A percentile compares a stretch with the other conserved stretches of the same genome.
phyloP scores from a whole-genome alignment of 495 filamentous ascomycete genomes.

The Penicillium subrubescens region DNA sequence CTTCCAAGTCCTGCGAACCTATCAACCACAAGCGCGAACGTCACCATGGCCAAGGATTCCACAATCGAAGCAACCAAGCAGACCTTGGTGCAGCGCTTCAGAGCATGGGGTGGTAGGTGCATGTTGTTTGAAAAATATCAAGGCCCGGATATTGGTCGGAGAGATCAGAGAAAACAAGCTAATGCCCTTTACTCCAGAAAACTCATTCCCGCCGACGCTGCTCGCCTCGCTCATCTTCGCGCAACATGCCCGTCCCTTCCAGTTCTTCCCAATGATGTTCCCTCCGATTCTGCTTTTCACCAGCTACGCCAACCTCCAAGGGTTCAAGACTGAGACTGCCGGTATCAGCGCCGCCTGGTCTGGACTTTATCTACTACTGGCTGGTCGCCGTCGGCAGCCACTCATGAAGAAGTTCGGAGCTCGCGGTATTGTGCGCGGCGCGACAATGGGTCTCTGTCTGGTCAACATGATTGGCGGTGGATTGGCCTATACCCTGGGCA shows the following conservation, averaged over 20 bases:
- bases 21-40: not conserved
- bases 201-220: constrained; percentile 73
- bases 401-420: constrained; percentile 63
- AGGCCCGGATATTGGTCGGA: not conserved
- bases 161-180: not conserved
- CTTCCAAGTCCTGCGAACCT: not conserved
- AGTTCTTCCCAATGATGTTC: constrained; percentile 76
- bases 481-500: constrained; percentile 68
- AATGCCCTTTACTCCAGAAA: constrained; percentile 56
- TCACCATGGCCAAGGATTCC: constrained; percentile 32
- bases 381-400: constrained; percentile 62
- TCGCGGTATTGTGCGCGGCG: constrained; percentile 69
- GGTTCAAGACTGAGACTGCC: constrained; percentile 78
- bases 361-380: constrained; percentile 79
- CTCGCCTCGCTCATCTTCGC: constrained; percentile 79
- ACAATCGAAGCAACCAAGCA: constrained; percentile 47
- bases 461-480: constrained; percentile 73
- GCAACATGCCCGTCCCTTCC: constrained; percentile 75
- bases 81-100: constrained; percentile 52
- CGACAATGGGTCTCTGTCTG: constrained; percentile 69
- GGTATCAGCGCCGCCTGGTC: constrained; percentile 86
- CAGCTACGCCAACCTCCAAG: constrained; percentile 79
- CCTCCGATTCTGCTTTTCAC: constrained; percentile 82
- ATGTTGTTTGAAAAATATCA: not conserved
- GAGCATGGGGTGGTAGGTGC: constrained; percentile 74